Evolutionary conservation across 1,284 basidiomycete species (phyloP).

Genomic region (Cutaneotrichosporon sp.): DNA sequence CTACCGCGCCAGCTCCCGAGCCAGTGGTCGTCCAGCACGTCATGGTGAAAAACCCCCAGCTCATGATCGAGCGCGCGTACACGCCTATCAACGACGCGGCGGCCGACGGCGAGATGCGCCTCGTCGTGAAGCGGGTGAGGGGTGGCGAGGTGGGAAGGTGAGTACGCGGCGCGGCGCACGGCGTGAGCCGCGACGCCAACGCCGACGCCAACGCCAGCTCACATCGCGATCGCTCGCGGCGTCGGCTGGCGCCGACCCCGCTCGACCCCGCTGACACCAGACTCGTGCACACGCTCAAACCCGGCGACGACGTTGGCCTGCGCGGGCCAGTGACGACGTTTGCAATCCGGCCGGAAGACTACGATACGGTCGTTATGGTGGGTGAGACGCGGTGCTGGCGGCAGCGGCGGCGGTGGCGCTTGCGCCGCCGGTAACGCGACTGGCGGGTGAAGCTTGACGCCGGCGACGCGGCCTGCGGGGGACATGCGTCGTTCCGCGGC

Average conservation of each 20-base stretch:
- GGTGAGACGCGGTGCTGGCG: slow-evolving; percentile 2
- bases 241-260: no score
- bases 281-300: slow-evolving; percentile 33
- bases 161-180: no score
- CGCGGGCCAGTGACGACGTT: slow-evolving; percentile 44
- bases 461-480: neutral
- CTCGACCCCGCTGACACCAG: slow-evolving; percentile 15
- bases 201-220: no score
- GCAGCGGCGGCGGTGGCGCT: no score
- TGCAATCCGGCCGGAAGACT: slow-evolving; percentile 27
- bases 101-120: slow-evolving; percentile 29
- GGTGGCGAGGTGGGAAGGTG: slow-evolving; percentile 48
- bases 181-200: no score
- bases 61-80: slow-evolving; percentile 47
- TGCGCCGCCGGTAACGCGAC: neutral
- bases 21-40: slow-evolving; percentile 42
- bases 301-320: slow-evolving; percentile 35
- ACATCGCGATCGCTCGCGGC: no score
- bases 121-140: slow-evolving; percentile 44
- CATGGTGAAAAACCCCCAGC: slow-evolving; percentile 41
- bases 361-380: slow-evolving; percentile 44
- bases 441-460: neutral
- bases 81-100: slow-evolving; percentile 42
- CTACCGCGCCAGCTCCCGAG: no score
- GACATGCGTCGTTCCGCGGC: neutral